A percentile compares a stretch with the other conserved stretches of the same genome.
phyloP scores from a whole-genome alignment of 345 rosid genomes.

The Bretschneidera sinensis region DNA sequence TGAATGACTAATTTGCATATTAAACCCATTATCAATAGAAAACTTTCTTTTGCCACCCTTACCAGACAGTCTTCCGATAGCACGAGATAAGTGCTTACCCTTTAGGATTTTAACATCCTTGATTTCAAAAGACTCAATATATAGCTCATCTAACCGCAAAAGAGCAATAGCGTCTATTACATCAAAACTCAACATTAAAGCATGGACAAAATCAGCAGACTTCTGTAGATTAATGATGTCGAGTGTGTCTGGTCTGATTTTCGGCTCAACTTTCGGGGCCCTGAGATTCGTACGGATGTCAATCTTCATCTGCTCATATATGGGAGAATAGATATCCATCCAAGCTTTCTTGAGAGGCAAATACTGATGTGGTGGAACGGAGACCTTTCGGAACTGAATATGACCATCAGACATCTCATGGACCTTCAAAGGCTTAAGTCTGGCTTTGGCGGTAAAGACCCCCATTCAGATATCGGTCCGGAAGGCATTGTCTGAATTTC shows the following conservation, averaged over 20 bases:
- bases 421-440: constrained; percentile 58
- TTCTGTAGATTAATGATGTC: constrained; percentile 73
- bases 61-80: constrained; percentile 58
- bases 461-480: too few species aligned
- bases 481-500: constrained; percentile 38
- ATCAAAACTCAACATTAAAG: constrained; percentile 85
- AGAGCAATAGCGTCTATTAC: constrained; percentile 67
- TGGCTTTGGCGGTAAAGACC: constrained; percentile 52
- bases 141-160: constrained; percentile 72
- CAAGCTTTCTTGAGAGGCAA: too few species aligned
- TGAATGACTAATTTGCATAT: too few species aligned
- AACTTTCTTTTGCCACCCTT: constrained; percentile 71
- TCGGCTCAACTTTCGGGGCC: constrained; percentile 69
- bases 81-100: too few species aligned
- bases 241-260: constrained; percentile 68
- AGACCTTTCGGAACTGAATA: constrained; percentile 77
- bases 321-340: too few species aligned
- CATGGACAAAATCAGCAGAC: constrained; percentile 86
- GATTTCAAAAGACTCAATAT: too few species aligned
- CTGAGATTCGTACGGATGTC: too few species aligned
- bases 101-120: too few species aligned
- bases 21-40: constrained; percentile 61
- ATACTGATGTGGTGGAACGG: too few species aligned
- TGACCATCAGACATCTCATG: constrained; percentile 84
- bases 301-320: too few species aligned